Conservation (phyloP, 1,284 basidiomycete genomes). For the Moniliella sp. region DNA sequence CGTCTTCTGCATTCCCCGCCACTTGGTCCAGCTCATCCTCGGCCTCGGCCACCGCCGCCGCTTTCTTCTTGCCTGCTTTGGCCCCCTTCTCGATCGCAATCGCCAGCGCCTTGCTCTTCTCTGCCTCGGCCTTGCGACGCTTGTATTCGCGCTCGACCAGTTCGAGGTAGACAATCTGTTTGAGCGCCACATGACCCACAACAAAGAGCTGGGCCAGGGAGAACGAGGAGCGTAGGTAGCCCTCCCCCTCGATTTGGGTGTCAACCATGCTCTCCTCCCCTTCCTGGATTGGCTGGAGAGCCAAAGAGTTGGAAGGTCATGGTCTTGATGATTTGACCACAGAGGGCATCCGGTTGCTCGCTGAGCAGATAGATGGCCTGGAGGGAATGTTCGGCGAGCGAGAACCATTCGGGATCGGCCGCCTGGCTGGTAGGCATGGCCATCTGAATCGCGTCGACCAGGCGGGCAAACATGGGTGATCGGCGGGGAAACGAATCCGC, state of each 20-base stretch:
- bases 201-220: constrained; percentile 73
- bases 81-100: not conserved
- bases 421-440: constrained; percentile 5
- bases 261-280: not conserved
- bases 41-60: constrained; percentile 40
- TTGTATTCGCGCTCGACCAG: constrained; percentile 93
- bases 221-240: constrained; percentile 39
- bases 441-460: constrained; percentile 48
- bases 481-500: constrained; percentile 66
- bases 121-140: constrained; percentile 71
- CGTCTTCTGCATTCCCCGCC: constrained; percentile 88
- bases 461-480: constrained; percentile 59
- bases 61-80: constrained; percentile 9
- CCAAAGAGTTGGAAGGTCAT: constrained; percentile 54
- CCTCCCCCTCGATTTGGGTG: constrained; percentile 1
- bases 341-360: constrained; percentile 72
- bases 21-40: constrained; percentile 66
- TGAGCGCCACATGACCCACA: constrained; percentile 86
- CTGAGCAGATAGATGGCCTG: constrained; percentile 86
- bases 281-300: not conserved
- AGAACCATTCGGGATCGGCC: constrained; percentile 42
- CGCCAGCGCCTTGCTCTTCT: constrained; percentile 34
- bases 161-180: constrained; percentile 88
- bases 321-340: constrained; percentile 58
- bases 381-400: constrained; percentile 81